Conservation (phyloP, 768 basidiomycete species). For the Tulasnella sp. region DNA sequence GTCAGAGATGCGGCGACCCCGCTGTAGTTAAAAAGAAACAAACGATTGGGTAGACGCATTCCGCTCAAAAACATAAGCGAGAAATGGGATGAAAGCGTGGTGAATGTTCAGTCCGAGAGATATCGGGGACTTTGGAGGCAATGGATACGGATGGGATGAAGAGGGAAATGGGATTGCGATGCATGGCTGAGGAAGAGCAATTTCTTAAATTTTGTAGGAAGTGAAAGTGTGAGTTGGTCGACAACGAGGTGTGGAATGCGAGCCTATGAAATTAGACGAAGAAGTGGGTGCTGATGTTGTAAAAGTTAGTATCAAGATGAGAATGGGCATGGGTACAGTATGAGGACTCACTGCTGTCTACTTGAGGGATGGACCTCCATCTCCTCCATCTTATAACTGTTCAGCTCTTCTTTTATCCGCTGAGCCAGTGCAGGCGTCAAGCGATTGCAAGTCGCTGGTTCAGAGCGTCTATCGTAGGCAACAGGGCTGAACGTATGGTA, state of each 20-base stretch:
- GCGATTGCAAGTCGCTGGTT: constrained; percentile 94
- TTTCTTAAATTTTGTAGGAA: neutral
- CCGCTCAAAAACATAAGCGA: neutral
- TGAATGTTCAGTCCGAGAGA: neutral
- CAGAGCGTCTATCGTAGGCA: constrained; percentile 89
- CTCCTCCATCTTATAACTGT: constrained; percentile 98
- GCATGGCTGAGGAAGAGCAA: neutral
- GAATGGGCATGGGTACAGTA: neutral
- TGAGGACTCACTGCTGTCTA: constrained; percentile 65
- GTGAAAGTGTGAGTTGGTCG: neutral
- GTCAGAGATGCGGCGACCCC: neutral
- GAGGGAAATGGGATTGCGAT: neutral
- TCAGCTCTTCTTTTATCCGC: constrained; percentile 95
- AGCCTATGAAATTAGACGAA: constrained; percentile 44
- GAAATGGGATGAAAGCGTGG: neutral
- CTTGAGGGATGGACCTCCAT: constrained; percentile 97
- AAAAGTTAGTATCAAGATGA: constrained; percentile 16
- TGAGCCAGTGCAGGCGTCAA: constrained; percentile 91
- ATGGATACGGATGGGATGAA: constrained; percentile 9
- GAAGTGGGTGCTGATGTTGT: constrained; percentile 60
- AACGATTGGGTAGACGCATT: neutral
- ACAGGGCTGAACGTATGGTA: constrained; percentile 92
- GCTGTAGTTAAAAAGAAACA: neutral
- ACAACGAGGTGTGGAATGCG: neutral
- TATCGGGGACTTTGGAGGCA: neutral